Percentiles rank a stretch among this genome's conserved stretches.
phyloP scores from a whole-genome alignment of 1,284 basidiomycete species.

The Gomphus bonarii region DNA sequence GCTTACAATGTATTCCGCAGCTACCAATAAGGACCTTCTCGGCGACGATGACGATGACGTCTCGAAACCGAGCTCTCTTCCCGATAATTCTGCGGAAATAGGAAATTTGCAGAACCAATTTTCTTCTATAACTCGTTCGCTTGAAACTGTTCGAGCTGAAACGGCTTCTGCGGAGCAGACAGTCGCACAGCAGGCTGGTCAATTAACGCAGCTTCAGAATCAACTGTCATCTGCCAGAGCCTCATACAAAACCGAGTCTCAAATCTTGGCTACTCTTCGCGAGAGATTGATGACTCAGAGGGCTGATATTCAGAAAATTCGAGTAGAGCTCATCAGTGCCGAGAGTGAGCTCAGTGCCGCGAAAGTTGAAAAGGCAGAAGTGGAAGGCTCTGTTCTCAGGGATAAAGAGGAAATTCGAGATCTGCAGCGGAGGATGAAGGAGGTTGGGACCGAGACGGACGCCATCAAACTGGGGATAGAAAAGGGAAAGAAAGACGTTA shows the following conservation, averaged over 20 bases:
- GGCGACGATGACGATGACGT: slow-evolving; percentile 62
- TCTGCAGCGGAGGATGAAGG: slow-evolving; percentile 76
- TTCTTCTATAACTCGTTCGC: slow-evolving; percentile 64
- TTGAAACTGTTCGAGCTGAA: slow-evolving; percentile 52
- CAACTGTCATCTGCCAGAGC: slow-evolving; percentile 69
- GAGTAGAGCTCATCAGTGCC: slow-evolving; percentile 77
- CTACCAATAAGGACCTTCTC: slow-evolving; percentile 42
- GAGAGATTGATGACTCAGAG: slow-evolving; percentile 66
- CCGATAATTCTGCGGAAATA: slow-evolving; percentile 69
- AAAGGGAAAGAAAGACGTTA: slow-evolving; percentile 86
- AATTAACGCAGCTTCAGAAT: slow-evolving; percentile 63
- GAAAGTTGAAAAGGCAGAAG: slow-evolving; percentile 84
- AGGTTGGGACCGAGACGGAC: slow-evolving; percentile 69
- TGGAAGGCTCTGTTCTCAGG: slow-evolving; percentile 78
- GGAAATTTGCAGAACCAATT: slow-evolving; percentile 82
- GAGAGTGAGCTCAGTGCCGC: slow-evolving; percentile 90
- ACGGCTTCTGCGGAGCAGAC: slow-evolving; percentile 45
- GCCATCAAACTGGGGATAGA: slow-evolving; percentile 70
- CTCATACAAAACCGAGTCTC: slow-evolving; percentile 80
- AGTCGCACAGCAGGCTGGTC: slow-evolving; percentile 52
- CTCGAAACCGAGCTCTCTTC: slow-evolving; percentile 36
- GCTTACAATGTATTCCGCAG: slow-evolving; percentile 14
- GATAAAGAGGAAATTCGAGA: slow-evolving; percentile 94
- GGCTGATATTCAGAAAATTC: slow-evolving; percentile 64
- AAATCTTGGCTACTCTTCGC: slow-evolving; percentile 62